Evolutionary conservation across 805 yeast genomes (phyloP).

Genomic region (Lachancea meyersii): DNA sequence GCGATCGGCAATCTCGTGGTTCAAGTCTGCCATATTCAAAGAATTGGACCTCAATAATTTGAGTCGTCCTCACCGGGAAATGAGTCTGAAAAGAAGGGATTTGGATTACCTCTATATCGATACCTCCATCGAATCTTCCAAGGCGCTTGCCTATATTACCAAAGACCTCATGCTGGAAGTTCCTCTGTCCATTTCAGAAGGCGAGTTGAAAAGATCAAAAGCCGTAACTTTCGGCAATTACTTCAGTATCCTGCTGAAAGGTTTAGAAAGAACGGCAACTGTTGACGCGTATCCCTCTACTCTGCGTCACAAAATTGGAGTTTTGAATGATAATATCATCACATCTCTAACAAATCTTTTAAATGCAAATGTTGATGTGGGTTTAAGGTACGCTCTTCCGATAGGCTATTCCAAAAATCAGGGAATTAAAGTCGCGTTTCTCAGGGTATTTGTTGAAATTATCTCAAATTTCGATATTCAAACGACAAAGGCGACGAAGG

Average conservation of each 20-base stretch:
- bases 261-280: slow-evolving; percentile 36
- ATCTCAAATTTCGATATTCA: slow-evolving; percentile 33
- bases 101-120: slow-evolving; percentile 47
- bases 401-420: slow-evolving; percentile 67
- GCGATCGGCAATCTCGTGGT: slow-evolving; percentile 45
- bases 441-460: slow-evolving; percentile 72
- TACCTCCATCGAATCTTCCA: slow-evolving; percentile 58
- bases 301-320: slow-evolving; percentile 46
- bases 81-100: slow-evolving; percentile 36
- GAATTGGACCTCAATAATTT: slow-evolving; percentile 32
- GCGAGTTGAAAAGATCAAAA: slow-evolving; percentile 48
- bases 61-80: slow-evolving; percentile 32
- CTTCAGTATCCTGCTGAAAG: slow-evolving; percentile 51
- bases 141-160: slow-evolving; percentile 49
- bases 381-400: slow-evolving; percentile 68
- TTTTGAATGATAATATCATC: slow-evolving; percentile 58
- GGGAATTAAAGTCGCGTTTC: slow-evolving; percentile 62
- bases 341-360: slow-evolving; percentile 61
- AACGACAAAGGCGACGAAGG: slow-evolving; percentile 25
- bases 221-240: slow-evolving; percentile 63
- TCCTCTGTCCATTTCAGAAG: slow-evolving; percentile 48
- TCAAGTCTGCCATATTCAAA: slow-evolving; percentile 44
- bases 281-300: slow-evolving; percentile 34
- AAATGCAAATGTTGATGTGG: slow-evolving; percentile 68
- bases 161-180: slow-evolving; percentile 53